phyloP scores from a whole-genome alignment of 441 rosid species.

The Euphorbia schlechtendalii region DNA sequence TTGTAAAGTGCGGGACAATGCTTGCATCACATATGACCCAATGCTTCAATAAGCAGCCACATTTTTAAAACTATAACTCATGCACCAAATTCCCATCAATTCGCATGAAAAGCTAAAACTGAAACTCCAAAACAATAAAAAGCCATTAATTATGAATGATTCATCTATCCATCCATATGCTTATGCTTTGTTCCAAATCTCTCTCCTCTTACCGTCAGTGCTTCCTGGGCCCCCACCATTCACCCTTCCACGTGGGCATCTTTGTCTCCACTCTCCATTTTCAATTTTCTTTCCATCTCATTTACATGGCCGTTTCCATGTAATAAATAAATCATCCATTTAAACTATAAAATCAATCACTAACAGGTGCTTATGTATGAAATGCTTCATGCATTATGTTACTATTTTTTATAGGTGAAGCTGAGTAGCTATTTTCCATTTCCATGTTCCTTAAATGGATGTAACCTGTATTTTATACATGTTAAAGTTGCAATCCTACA shows the following conservation, averaged over 20 bases:
- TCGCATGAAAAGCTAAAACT: background rate
- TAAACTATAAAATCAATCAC: too few species aligned
- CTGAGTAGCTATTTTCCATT: too few species aligned
- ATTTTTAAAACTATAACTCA: constrained; percentile 42
- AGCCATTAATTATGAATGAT: constrained; percentile 17
- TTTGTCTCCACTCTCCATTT: background rate
- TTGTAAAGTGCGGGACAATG: constrained; percentile 24
- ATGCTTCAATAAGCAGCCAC: constrained; percentile 71
- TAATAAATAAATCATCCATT: too few species aligned
- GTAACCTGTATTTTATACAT: too few species aligned
- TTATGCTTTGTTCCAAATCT: background rate
- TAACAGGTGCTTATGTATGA: too few species aligned
- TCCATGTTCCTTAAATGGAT: too few species aligned
- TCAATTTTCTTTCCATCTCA: too few species aligned
- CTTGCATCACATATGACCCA: constrained; percentile 68
- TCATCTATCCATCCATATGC: background rate
- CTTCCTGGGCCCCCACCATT: constrained; percentile 5
- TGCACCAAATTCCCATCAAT: constrained; percentile 40
- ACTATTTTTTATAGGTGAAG: too few species aligned
- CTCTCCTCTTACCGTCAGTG: too few species aligned
- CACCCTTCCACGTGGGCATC: constrained; percentile 21
- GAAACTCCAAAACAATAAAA: constrained; percentile 10
- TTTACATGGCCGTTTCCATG: too few species aligned
- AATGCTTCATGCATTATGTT: too few species aligned
- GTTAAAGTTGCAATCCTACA: too few species aligned